Percentiles rank a stretch among this genome's conserved stretches.
Conservation (phyloP, 2,329 filamentous ascomycete genomes). For the Monilinia laxa region DNA sequence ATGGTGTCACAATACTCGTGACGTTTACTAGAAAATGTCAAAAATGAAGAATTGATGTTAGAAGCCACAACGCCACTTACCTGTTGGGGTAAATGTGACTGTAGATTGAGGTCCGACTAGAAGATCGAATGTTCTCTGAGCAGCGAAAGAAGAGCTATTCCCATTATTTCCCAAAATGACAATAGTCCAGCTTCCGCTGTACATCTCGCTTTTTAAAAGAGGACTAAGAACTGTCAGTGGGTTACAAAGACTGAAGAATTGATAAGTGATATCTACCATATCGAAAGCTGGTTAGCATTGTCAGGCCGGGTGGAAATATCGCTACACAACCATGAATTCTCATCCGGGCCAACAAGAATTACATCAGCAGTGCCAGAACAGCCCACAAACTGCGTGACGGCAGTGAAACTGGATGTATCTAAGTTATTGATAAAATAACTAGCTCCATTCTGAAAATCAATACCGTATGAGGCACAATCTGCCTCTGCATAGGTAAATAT, state of each 20-base stretch:
- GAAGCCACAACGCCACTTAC: not conserved
- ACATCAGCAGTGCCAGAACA: conserved; percentile 18
- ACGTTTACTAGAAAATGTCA: conserved; percentile 20
- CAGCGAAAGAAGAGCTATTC: conserved; percentile 15
- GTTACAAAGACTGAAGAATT: not conserved
- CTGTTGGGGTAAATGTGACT: conserved; percentile 17
- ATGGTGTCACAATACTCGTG: conserved; percentile 15
- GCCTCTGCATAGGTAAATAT: conserved; percentile 13
- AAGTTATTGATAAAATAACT: conserved; percentile 20
- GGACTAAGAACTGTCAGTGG: not conserved
- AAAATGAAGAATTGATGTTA: not conserved
- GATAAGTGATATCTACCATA: not conserved
- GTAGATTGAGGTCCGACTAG: conserved; percentile 16
- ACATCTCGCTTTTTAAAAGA: conserved; percentile 18
- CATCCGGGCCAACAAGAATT: conserved; percentile 20
- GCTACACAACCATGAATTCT: conserved; percentile 20
- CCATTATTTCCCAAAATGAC: conserved; percentile 21
- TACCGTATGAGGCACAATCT: conserved; percentile 22
- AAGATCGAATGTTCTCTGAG: conserved; percentile 20
- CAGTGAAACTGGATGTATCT: conserved; percentile 19
- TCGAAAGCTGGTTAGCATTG: conserved; percentile 13
- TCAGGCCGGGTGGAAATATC: conserved; percentile 17
- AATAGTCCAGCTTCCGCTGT: conserved; percentile 21
- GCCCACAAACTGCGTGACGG: conserved; percentile 19
- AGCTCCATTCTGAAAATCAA: conserved; percentile 22